A percentile compares a stretch with the other conserved stretches of the same genome.
These are phyloP conservation scores for Populus tremula DNA, from an alignment of 345 rosid genomes.

Conservation along the genomic window DNA sequence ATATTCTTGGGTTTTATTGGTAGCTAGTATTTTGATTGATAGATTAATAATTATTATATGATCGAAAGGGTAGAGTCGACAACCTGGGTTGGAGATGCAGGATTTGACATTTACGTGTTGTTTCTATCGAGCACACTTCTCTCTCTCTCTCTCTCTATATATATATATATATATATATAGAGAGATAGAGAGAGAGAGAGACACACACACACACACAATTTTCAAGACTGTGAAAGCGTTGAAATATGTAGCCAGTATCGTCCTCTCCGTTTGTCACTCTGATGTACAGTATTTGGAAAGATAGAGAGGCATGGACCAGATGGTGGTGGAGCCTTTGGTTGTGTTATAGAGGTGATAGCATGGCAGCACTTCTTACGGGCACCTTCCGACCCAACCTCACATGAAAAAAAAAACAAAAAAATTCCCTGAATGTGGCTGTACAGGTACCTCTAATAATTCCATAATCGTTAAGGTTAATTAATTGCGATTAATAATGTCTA, in stretches of 20 bases:
- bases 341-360: constrained; percentile 1
- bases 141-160: constrained; percentile 14
- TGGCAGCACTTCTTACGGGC: constrained; percentile 57
- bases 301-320: not conserved
- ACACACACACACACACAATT: constrained; percentile 41
- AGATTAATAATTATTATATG: not conserved
- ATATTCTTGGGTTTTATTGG: not conserved
- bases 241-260: constrained; percentile 79
- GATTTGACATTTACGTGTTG: constrained; percentile 74
- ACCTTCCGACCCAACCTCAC: constrained; percentile 21
- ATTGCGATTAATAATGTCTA: not conserved
- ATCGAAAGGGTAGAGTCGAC: constrained; percentile 30
- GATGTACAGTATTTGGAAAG: constrained; percentile 39
- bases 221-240: constrained; percentile 59
- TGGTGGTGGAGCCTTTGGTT: constrained; percentile 13
- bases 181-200: no score
- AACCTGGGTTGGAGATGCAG: constrained; percentile 52
- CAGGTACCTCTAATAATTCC: not conserved
- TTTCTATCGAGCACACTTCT: constrained; percentile 26
- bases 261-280: constrained; percentile 88
- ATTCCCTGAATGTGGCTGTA: not conserved
- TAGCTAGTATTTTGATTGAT: not conserved
- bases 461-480: not conserved
- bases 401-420: not conserved
- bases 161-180: no score